Evolutionary conservation across 2,329 filamentous ascomycete genomes (phyloP).

Genomic region (Fusarium foetens): DNA sequence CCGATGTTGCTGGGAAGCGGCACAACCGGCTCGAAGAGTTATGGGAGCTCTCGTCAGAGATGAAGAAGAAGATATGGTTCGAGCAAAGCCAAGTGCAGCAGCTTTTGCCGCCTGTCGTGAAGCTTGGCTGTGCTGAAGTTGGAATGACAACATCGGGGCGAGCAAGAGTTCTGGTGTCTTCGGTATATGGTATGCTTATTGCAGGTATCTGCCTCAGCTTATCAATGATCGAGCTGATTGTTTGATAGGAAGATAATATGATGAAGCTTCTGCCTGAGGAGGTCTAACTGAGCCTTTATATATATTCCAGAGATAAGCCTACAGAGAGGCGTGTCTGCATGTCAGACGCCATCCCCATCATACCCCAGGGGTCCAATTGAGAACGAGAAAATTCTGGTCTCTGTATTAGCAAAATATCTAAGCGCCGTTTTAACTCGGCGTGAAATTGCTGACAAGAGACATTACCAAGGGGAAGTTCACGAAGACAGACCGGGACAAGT

Average conservation of each 20-base stretch:
- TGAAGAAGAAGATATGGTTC: conserved; percentile 27
- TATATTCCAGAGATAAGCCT: conserved; percentile 5
- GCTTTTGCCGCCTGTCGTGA: conserved; percentile 43
- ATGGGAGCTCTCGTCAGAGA: conserved; percentile 20
- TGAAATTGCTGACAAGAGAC: conserved; percentile 18
- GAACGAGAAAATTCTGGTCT: conserved; percentile 2
- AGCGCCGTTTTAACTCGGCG: background rate
- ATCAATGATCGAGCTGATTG: background rate
- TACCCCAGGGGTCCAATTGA: conserved; percentile 1
- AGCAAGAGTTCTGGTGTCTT: conserved; percentile 20
- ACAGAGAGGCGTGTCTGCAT: conserved; percentile 18
- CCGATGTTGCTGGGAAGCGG: conserved; percentile 30
- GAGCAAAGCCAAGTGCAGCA: conserved; percentile 36
- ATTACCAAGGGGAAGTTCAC: conserved; percentile 25
- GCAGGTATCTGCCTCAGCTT: conserved; percentile 13
- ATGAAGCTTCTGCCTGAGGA: conserved; percentile 26
- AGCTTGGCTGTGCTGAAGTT: conserved; percentile 36
- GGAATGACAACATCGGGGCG: conserved; percentile 44
- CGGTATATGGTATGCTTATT: background rate
- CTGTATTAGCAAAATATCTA: conserved; percentile 11
- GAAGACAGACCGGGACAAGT: conserved; percentile 39
- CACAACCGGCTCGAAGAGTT: conserved; percentile 25
- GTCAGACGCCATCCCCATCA: conserved; percentile 1
- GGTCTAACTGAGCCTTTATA: conserved; percentile 32
- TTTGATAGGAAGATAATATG: conserved; percentile 15